Conservation (phyloP, 805 yeast genomes). For the Metschnikowia similis region DNA sequence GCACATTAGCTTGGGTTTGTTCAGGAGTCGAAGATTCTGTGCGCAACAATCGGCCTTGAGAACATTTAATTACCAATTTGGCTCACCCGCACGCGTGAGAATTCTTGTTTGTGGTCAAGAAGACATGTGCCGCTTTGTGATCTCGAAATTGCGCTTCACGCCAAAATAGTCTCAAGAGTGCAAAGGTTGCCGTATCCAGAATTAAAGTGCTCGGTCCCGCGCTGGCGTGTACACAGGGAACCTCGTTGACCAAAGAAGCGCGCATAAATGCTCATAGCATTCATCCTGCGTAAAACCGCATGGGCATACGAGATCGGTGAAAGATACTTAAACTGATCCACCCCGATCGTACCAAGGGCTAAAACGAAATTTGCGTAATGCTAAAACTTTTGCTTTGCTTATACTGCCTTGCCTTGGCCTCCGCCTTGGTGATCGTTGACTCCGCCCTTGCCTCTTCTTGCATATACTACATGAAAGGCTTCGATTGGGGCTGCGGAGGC, state of each 20-base stretch:
- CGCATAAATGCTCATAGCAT: neutral
- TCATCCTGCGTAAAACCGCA: neutral
- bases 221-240: neutral
- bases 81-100: neutral
- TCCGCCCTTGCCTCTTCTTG: slow-evolving; percentile 18
- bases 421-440: slow-evolving; percentile 15
- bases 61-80: neutral
- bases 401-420: slow-evolving; percentile 1
- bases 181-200: neutral
- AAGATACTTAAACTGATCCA: neutral
- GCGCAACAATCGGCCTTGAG: neutral
- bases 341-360: neutral
- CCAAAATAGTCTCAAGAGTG: neutral
- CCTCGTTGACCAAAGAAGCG: neutral
- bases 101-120: neutral
- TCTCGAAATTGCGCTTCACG: neutral
- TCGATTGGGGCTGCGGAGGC: slow-evolving; percentile 20
- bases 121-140: neutral
- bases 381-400: neutral
- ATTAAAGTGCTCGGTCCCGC: neutral
- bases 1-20: neutral
- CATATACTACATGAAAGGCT: slow-evolving; percentile 16
- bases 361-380: neutral
- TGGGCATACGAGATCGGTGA: neutral
- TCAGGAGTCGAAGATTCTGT: neutral